Evolutionary conservation across 179 eudicot genomes (phyloP), one percentile per base, ranked within the genome.

Genomic region (Drosera spatulata): DNA sequence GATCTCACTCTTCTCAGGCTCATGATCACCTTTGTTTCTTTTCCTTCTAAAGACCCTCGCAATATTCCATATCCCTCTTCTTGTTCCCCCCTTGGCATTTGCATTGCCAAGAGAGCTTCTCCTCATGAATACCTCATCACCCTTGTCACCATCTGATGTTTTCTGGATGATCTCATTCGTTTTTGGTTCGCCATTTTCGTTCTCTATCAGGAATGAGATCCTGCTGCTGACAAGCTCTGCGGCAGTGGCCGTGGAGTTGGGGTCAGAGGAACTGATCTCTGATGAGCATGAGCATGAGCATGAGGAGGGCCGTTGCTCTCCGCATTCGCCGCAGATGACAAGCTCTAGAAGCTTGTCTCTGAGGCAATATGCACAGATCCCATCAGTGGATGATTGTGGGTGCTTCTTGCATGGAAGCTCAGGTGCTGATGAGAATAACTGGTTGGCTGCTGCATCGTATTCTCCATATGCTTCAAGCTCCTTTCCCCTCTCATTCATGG

Each of bases 341-440:
- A 88, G 68, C 49, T 82, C 77, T 43, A 75, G 63, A 7, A 88
- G 61, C 50, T 79, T 71, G 39, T 88, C 96, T 6, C 77, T 86
- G 10, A 88, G 78, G 60, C 96, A 88, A 61, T 68, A 67, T 22
- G 96, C 82, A 60, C 96, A 88, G 56, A 88, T 75, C 46, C 96
- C 96, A 39, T 75, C 82, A 2, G 78, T 49, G 15, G 86, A 62
- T 33, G 88, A 77, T 71, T 69, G 47, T 41, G 96, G 96, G 68
- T 88, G 96, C 47, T 78, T 88, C 33, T 59, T 80, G 64, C 96
- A 88, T 4, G 81, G 83, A 40, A 79, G 55, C 2, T 73, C 82
- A 37, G 79, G 72, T 37, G 73, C 46, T 33, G 61, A 37, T 33
- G 58, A 66, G 62, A 42, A 64, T 50, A 65, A 53, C 61, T 44